Percentiles rank a stretch among this genome's conserved stretches.
These are phyloP conservation scores for Talaromyces piceae DNA, from an alignment of 2,329 filamentous ascomycete genomes.

Conservation along the genomic window DNA sequence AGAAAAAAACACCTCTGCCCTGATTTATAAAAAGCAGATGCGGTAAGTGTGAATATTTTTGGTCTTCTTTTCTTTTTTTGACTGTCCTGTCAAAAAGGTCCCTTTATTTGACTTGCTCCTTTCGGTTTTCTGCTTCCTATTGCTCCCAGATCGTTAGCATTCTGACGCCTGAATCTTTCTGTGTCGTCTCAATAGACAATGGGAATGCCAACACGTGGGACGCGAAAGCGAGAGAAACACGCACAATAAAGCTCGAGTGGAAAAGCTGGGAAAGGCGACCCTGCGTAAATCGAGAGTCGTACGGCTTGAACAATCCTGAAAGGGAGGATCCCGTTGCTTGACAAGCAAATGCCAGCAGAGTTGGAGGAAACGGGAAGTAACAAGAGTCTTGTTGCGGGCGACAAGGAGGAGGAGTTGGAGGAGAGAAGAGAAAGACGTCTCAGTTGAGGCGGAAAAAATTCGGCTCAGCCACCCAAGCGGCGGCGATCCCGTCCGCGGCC, in stretches of 20 bases:
- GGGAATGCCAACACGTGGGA: not conserved
- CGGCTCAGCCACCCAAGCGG: conserved; percentile 14
- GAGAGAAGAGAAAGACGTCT: conserved; percentile 15
- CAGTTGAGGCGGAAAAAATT: conserved; percentile 15
- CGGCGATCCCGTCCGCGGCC: not conserved
- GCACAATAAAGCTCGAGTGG: not conserved
- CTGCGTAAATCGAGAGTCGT: not conserved
- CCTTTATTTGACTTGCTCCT: not conserved
- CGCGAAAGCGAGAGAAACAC: not conserved
- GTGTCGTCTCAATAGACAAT: not conserved
- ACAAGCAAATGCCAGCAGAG: conserved; percentile 46
- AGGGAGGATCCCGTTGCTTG: conserved; percentile 33
- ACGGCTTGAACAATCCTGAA: conserved; percentile 25
- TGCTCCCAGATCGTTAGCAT: not conserved
- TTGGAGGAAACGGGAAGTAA: conserved; percentile 12
- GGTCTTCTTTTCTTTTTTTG: not conserved
- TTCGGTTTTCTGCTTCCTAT: not conserved
- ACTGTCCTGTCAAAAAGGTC: not conserved
- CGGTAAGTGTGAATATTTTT: not conserved
- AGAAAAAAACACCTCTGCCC: not conserved
- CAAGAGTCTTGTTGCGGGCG: conserved; percentile 16
- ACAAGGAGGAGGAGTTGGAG: conserved; percentile 18
- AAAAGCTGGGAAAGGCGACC: no score
- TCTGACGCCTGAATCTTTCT: no score
- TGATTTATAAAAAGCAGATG: not conserved